A percentile compares a stretch with the other conserved stretches of the same genome.
Evolutionary conservation across 345 rosid genomes (phyloP).

Genomic region (Reutealis trisperma): DNA sequence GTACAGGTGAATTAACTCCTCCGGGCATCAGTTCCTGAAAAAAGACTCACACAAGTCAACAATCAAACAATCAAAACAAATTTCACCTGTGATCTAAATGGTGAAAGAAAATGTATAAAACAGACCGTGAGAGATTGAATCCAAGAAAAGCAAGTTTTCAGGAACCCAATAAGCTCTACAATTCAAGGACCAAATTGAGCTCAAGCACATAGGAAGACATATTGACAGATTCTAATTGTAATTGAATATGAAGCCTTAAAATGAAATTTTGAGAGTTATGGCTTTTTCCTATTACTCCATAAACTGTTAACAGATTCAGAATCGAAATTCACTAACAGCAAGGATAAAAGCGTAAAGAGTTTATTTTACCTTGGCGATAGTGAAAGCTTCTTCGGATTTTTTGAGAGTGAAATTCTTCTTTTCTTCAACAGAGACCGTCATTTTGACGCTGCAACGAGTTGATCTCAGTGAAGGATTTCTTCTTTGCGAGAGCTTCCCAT

Average conservation of each 20-base stretch:
- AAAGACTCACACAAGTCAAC: constrained; percentile 4
- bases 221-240: neutral
- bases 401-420: constrained; percentile 60
- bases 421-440: constrained; percentile 61
- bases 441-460: constrained; percentile 45
- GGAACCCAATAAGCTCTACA: neutral
- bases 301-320: neutral
- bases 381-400: constrained; percentile 90
- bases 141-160: neutral
- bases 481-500: constrained; percentile 27
- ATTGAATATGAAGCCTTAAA: neutral
- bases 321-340: too few relatives aligned
- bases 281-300: neutral
- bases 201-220: neutral
- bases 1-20: constrained; percentile 94
- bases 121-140: neutral
- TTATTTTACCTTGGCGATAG: constrained; percentile 61
- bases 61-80: neutral
- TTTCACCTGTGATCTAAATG: neutral
- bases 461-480: constrained; percentile 32
- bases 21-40: constrained; percentile 92
- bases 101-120: neutral
- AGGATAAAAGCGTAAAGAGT: neutral
- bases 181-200: neutral
- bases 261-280: neutral